Base-by-base conservation (phyloP, 805 yeast species). In the Clavispora asparagi region DNA sequence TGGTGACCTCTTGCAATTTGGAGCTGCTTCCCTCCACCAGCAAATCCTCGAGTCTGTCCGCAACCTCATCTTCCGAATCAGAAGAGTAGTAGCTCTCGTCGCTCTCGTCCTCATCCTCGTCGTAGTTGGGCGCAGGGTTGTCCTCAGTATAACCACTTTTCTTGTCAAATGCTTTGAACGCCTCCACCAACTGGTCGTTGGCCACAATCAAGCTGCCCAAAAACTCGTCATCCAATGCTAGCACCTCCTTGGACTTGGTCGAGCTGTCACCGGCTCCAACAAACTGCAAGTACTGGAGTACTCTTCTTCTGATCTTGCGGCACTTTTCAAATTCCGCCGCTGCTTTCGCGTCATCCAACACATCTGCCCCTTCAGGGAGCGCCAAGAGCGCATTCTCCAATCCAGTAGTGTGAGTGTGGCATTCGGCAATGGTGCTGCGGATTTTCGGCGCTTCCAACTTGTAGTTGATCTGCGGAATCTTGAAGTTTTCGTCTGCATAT, bases 161-260 rank as follows among this genome's bases (percentile, higher is more conserved):
- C 41, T 76, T 74, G 48, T 91, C 96, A 61, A 81, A 91, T 44
- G 71, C 66, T 55, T 81, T 79, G 56, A 94, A 74, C 0, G 90
- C 84, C 4, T 70, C 70, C 7, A 94, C 95, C 50, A 94, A 75
- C 61, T 88, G 91, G 57, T 94, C 99, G 61, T 94, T 94, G 39
- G 97, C 95, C 55, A 81, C 84, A 47, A 94, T 80, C 51, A 94
- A 74, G 39, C 88, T 77, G n/a, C 97, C 98, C 51, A 94, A 67
- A 50, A 82, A 85, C 58, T 88, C 96, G 52, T 91, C 97, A 48
- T 82, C 82, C 59, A 71, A 56, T 1, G 61, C 63, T 14, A 56
- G 43, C 11, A 59, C 59, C 38, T 60, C 70, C 2, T 49, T 43
- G 7, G 57, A 47, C 51, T 71, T 71, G 27, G 50, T 54, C 11